phyloP scores from a whole-genome alignment of 768 basidiomycete species.

The Daedaleopsis nitida region DNA sequence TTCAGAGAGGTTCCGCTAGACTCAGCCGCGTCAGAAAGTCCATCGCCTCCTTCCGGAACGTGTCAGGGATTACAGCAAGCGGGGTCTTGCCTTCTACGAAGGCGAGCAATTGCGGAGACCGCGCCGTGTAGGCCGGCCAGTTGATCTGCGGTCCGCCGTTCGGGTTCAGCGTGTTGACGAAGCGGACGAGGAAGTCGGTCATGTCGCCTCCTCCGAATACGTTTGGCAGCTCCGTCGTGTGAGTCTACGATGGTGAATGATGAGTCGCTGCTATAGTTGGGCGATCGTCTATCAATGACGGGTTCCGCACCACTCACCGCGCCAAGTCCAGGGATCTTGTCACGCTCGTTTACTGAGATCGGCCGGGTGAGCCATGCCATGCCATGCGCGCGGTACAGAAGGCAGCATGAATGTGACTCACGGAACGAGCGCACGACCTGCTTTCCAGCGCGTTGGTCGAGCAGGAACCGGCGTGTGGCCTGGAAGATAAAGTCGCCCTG shows the following conservation, averaged over 20 bases:
- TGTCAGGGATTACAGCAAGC: conserved; percentile 43
- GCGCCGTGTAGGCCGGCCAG: conserved; percentile 49
- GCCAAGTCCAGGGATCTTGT: conserved; percentile 14
- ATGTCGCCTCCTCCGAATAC: conserved; percentile 42
- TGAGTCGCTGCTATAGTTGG: not conserved
- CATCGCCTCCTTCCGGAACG: conserved; percentile 43
- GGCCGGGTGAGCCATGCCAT: not conserved
- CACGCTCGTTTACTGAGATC: conserved; percentile 16
- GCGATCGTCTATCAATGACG: not conserved
- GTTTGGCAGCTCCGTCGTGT: conserved; percentile 45
- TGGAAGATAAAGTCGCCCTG: conserved; percentile 54
- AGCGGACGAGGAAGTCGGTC: conserved; percentile 47
- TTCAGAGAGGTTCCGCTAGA: conserved; percentile 3
- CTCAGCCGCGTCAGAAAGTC: conserved; percentile 11
- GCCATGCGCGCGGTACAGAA: not conserved
- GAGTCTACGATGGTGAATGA: conserved; percentile 34
- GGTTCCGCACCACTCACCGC: conserved; percentile 1
- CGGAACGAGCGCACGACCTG: conserved; percentile 46
- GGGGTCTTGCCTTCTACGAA: conserved; percentile 40
- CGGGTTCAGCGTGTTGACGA: conserved; percentile 42
- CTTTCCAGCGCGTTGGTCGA: conserved; percentile 39
- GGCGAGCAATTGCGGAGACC: conserved; percentile 41
- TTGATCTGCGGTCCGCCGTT: conserved; percentile 38
- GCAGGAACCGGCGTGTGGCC: conserved; percentile 47
- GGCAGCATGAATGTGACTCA: conserved; percentile 22